Conservation (phyloP, 208 protist species). For the Lotmaria passim region DNA sequence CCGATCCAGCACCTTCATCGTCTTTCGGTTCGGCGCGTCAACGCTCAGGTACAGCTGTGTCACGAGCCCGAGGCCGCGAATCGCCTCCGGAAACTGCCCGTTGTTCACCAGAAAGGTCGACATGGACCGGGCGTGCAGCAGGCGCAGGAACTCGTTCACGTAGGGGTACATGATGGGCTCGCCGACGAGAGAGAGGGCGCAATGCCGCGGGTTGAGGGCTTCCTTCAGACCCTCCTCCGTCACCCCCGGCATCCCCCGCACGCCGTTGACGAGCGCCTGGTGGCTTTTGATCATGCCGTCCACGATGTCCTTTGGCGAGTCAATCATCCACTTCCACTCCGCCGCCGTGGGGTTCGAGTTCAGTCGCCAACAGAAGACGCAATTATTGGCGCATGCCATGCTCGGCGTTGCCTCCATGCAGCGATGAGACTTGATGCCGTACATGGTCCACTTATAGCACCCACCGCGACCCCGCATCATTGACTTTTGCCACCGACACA, state of each 20-base stretch:
- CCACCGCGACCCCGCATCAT: constrained; percentile 96
- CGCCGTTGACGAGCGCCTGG: constrained; percentile 74
- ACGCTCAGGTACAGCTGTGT: constrained; percentile 96
- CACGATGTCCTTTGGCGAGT: constrained; percentile 88
- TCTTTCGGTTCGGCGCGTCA: constrained; percentile 90
- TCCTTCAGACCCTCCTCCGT: constrained; percentile 78
- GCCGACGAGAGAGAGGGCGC: constrained; percentile 95
- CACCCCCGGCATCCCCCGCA: constrained; percentile 92
- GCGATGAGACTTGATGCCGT: constrained; percentile 94
- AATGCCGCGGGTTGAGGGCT: constrained; percentile 88
- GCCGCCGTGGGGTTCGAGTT: constrained; percentile 94
- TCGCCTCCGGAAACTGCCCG: constrained; percentile 89
- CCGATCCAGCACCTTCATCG: constrained; percentile 91
- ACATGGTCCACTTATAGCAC: constrained; percentile 98
- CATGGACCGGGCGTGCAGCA: constrained; percentile 80
- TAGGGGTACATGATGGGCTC: constrained; percentile 96
- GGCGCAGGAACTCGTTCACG: constrained; percentile 91
- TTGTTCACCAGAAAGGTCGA: constrained; percentile 95
- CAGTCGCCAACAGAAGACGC: constrained; percentile 95
- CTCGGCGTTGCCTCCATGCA: constrained; percentile 98
- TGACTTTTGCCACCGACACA: constrained; percentile 97
- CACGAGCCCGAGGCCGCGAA: constrained; percentile 68
- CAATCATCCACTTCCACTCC: constrained; percentile 94
- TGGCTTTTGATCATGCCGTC: constrained; percentile 87
- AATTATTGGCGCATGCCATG: constrained; percentile 97